Evolutionary conservation across 1,284 basidiomycete genomes (phyloP), one percentile per base, ranked within the genome.

Genomic region (Puccinia hordei): DNA sequence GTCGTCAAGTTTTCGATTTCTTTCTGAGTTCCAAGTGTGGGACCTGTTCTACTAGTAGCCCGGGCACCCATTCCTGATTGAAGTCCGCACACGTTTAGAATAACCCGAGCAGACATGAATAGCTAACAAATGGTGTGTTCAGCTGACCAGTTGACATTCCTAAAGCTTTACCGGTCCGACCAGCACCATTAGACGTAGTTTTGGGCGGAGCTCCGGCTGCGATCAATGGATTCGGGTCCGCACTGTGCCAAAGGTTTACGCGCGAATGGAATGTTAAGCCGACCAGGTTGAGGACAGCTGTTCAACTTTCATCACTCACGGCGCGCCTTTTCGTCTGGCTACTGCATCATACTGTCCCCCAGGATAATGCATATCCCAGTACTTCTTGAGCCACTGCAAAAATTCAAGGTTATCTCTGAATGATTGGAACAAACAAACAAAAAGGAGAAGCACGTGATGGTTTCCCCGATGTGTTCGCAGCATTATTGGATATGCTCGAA

Each of bases 321-420:
- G 82, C 87, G 88, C 91, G 30, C 93, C 93, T 82, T 90, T 90
- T 73, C 94, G 89, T 71, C 94, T 90, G 15, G 88, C 93, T 0
- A 92, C 90, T 0, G 97, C 88, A 85, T 99, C 95, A 85, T 99
- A 99, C 9, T 89, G 89, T 78, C 93, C 91, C 0, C 95, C 96
- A 4, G 91, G 90, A 85, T 91, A 95, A 88, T 97, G 93, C 65
- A 90, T 87, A 85, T 98, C 95, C 96, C 97, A 99, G 87, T 92
- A 98, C 76, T 92, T 92, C 85, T 95, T 95, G 84, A 94, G 89
- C 96, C 96, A 99, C 86, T 99, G 96, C 80, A 96, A 86, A 87
- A 99, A 99, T 86, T 99, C 97, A 83, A 99, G 91, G 87, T 99
- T 99, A 87, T 99, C 97, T 87, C 92, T 92, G 84, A 57, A 73